Evolutionary conservation across 257 asterid species (phyloP), one percentile per base, ranked within the genome.

Genomic region (Solanum chmielewskii): DNA sequence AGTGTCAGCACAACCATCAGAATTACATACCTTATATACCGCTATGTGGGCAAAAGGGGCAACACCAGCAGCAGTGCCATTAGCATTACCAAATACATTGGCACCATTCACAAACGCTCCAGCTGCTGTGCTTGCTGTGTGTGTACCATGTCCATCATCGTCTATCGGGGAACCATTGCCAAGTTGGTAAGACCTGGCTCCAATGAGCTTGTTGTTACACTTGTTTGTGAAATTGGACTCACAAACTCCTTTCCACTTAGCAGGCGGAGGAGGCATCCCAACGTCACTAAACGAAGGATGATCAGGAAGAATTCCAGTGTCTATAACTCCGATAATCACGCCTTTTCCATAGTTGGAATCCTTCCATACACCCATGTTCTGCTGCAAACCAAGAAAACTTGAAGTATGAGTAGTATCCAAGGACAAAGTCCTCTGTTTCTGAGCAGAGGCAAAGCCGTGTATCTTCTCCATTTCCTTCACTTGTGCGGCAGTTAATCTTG

Each of bases 1-100:
- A 23, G 86, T 90, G 2, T 91, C 94, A 1, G 41, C 14, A 39
- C 96, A 93, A 13, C 29, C 29, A 18, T 35, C 31, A 42, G 4
- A 31, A 9, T 0, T 0, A 45, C 95, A 93, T 4, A 87, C 92
- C 74, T 88, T 94, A 90, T 93, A 94, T 3, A 89, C 41, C 1
- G 97, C 97, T 59, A 94, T 44, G 86, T 94, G 95, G 81, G 95
- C 94, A 31, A 82, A 90, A 5, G 95, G 95, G 2, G 94, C 95
- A 33, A 91, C 86, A 0, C 97, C 97, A 49, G 14, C 91, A 4
- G 95, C 95, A 0, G 93, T 90, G 14, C 95, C 94, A 1, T 93
- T 88, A 11, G 93, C 94, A 14, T 29, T 86, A 5, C 97, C 94
- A 42, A 31, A 90, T 6, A 90, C 66, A 44, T 91, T 93, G 0